Evolutionary conservation across 2,329 filamentous ascomycete species (phyloP), one percentile per base, ranked within the genome.

Genomic region (Domatiomyces catenatus): DNA sequence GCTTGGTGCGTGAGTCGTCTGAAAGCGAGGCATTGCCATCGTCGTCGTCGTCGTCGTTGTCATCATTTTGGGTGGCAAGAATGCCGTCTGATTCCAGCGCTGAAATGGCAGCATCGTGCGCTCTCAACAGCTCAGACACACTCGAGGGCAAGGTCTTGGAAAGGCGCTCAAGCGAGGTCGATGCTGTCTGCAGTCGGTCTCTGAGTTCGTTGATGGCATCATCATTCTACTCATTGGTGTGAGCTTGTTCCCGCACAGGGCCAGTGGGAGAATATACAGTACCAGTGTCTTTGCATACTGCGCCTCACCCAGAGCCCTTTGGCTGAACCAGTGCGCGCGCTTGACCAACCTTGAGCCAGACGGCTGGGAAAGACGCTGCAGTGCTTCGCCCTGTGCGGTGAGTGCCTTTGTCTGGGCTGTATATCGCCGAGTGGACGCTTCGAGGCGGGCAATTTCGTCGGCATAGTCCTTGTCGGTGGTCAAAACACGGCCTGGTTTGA

Each of bases 51-150:
- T 47, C 45, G n/a, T 48, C 50, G 42, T 51, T 18, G 44, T 42
- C 18, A 20, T 15, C 26, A 19, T 39, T 24, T 44, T 24, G n/a
- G 22, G 19, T 28, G 24, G 46, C 36, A 17, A 36, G 44, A 18
- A 53, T 22, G 19, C 48, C 51, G 42, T 55, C 53, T 18, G 54
- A 43, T 24, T 48, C 49, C 19, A 20, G 43, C 3, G 43, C 43
- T 10, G 46, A 47, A 7, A 57, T 48, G 18, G 46, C 47, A 26
- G 52, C 53, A 42, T 57, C 55, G 24, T 57, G 53, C 2, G 55
- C 43, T n/a, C 54, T 56, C 17, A 57, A 42, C 1, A 47, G 18
- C 8, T 46, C 49, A 2, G 50, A 44, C 2, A 53, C 50, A 12
- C 24, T 47, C 0, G 49, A 47, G 5, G 44, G 47, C 4, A 48